Evolutionary conservation across 345 rosid species (phyloP).

Genomic region (Isatis tinctoria): DNA sequence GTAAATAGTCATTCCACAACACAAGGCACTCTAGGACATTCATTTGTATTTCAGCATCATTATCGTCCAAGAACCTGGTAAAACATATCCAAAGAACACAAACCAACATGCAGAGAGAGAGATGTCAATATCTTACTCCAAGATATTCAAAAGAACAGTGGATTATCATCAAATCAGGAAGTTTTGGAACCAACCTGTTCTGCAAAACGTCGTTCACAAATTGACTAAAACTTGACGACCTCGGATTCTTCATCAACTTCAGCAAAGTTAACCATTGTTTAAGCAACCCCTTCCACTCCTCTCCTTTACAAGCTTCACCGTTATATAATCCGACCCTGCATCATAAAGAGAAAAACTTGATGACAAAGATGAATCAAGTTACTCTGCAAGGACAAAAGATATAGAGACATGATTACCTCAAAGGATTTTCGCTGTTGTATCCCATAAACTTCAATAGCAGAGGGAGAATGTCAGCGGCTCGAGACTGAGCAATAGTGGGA

Average conservation of each 20-base stretch:
- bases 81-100: constrained; percentile 12
- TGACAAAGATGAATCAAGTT: not conserved
- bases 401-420: constrained; percentile 43
- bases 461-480: constrained; percentile 56
- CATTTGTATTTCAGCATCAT: constrained; percentile 69
- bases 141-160: not conserved
- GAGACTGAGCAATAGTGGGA: constrained; percentile 57
- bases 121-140: constrained; percentile 1
- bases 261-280: constrained; percentile 72
- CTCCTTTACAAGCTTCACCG: constrained; percentile 52
- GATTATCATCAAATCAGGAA: not conserved
- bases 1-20: constrained; percentile 61
- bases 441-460: constrained; percentile 70
- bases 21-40: constrained; percentile 74
- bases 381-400: not conserved
- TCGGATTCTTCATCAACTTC: constrained; percentile 59
- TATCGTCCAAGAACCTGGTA: constrained; percentile 72
- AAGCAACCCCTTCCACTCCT: constrained; percentile 65
- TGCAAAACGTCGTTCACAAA: constrained; percentile 67
- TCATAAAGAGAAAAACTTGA: not conserved
- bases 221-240: constrained; percentile 49
- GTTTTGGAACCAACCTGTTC: constrained; percentile 43
- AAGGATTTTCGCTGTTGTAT: constrained; percentile 39
- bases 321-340: constrained; percentile 59
- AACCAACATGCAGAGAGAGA: not conserved